Evolutionary conservation across 179 eudicot genomes (phyloP), one percentile per base, ranked within the genome.

Genomic region (Spergularia azorica): DNA sequence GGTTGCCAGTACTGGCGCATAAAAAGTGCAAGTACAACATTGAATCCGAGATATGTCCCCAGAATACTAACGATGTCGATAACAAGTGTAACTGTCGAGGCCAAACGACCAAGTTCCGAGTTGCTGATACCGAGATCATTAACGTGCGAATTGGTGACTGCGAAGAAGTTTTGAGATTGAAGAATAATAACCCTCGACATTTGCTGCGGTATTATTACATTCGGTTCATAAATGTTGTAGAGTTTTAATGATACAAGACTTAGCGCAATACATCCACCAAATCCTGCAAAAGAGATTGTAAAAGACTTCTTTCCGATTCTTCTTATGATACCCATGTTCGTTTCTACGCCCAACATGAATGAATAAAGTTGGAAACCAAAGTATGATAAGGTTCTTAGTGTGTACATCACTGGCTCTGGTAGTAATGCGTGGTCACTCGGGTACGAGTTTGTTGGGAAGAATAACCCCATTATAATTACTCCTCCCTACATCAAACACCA

Each of bases 81-180:
- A 6, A 69, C 21, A 11, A 69, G 26, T 11, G 59, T 59, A 48
- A 51, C 6, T 10, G 58, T 17, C 1, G 72, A 69, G 46, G 72
- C 72, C 21, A 69, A 52, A 51, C 72, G 43, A 21, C 72, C 81
- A 6, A 78, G 56, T 2, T 78, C 77, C 0, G 81, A 55, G 52
- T 72, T 78, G 6, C 76, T 72, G 2, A 78, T 63, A 6, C 81
- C 77, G 13, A 78, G 72, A 63, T 78, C 63, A 46, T 78, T 78
- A 2, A 78, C 76, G 14, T 78, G 70, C 2, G 56, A 56, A n/a
- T 76, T 64, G 1, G 71, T 55, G 0, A 78, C 81, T 62, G 68
- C 74, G 67, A 78, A 72, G 67, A 72, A 78, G 32, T 50, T 55
- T 0, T 54, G 13, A 12, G 63, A 26, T 16, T 65, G 72, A 5